phyloP scores from a whole-genome alignment of 768 basidiomycete species.

The Lactarius akahatsu region DNA sequence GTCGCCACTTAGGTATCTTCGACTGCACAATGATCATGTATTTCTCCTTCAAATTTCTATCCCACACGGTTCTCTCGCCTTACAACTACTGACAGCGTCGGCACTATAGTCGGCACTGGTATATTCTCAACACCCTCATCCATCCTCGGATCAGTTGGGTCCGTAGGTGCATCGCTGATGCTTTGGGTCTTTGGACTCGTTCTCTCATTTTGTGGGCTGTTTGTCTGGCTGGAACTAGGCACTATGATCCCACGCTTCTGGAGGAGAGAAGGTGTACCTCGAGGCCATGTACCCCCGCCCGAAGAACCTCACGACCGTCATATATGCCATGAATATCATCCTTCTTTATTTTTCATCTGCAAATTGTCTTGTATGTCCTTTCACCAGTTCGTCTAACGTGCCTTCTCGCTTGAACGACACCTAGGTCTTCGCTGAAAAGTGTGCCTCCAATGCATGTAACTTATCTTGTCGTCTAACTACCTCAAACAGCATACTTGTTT shows the following conservation, averaged over 20 bases:
- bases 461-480: background rate
- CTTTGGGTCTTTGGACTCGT: conserved; percentile 63
- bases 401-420: background rate
- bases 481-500: conserved; percentile 46
- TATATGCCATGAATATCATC: conserved; percentile 51
- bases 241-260: conserved; percentile 63
- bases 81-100: conserved; percentile 38
- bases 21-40: conserved; percentile 57
- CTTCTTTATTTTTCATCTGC: conserved; percentile 44
- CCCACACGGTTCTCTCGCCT: background rate
- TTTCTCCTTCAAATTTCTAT: background rate
- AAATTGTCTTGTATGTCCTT: conserved; percentile 48
- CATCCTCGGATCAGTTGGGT: conserved; percentile 55
- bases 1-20: conserved; percentile 55
- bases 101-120: conserved; percentile 61
- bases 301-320: conserved; percentile 46
- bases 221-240: conserved; percentile 64
- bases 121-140: conserved; percentile 64
- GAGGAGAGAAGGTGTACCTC: conserved; percentile 63
- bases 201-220: conserved; percentile 57
- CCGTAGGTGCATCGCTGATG: conserved; percentile 59
- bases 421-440: conserved; percentile 38
- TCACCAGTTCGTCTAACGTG: background rate
- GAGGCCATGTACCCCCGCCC: conserved; percentile 54
- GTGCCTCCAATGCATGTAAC: background rate